Evolutionary conservation across 306 rosid genomes (phyloP).

Genomic region (Trifolium dubium): DNA sequence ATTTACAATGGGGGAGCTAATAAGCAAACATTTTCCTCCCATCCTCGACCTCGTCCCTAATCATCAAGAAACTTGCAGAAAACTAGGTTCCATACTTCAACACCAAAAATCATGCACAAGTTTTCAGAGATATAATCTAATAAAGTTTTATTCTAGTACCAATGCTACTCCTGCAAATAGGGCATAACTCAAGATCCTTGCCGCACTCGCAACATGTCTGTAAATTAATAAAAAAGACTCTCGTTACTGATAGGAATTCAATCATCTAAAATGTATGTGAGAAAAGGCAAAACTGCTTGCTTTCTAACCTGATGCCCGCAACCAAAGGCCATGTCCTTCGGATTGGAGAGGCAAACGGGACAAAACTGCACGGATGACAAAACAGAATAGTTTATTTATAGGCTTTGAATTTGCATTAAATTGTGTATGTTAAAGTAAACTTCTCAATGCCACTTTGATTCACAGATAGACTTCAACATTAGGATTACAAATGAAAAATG

Average conservation of each 20-base stretch:
- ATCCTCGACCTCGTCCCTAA: not conserved
- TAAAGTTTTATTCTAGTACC: constrained; percentile 78
- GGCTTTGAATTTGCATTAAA: constrained; percentile 5
- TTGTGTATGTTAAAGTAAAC: not conserved
- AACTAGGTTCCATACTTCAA: constrained; percentile 32
- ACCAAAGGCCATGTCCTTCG: constrained; percentile 90
- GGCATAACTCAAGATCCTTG: constrained; percentile 73
- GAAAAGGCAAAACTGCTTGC: constrained; percentile 15
- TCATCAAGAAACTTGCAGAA: constrained; percentile 32
- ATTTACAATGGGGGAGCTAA: constrained; percentile 54
- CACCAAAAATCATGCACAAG: constrained; percentile 30
- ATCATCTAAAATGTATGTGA: constrained; percentile 14
- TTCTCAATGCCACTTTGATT: constrained; percentile 10
- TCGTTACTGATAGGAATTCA: constrained; percentile 10
- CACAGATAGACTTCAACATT: constrained; percentile 1
- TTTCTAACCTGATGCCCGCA: constrained; percentile 89
- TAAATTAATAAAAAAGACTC: constrained; percentile 26
- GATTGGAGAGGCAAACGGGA: constrained; percentile 71
- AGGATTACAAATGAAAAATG: constrained; percentile 19
- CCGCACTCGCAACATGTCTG: constrained; percentile 98
- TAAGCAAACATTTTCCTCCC: constrained; percentile 21
- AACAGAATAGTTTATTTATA: constrained; percentile 30
- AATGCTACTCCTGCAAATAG: constrained; percentile 81
- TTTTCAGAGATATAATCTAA: constrained; percentile 43
- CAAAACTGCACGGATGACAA: constrained; percentile 61